A percentile compares a stretch with the other conserved stretches of the same genome.
phyloP scores from a whole-genome alignment of 2,329 filamentous ascomycete species.

The Aspergillus brasiliensis region DNA sequence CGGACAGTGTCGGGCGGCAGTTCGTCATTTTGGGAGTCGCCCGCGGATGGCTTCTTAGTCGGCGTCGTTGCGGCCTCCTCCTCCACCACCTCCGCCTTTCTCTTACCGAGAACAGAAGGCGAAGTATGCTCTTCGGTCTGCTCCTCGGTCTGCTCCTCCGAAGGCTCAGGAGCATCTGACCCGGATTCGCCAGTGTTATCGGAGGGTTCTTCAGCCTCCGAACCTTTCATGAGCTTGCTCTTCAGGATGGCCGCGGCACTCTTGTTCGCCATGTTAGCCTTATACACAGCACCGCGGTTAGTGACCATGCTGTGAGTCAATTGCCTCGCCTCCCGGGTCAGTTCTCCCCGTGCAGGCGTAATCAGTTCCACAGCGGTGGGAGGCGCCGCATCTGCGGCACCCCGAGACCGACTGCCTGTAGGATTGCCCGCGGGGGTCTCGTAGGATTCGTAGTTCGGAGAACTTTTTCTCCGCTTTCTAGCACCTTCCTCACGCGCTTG shows the following conservation, averaged over 20 bases:
- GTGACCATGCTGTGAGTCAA: conserved; percentile 88
- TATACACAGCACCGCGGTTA: conserved; percentile 66
- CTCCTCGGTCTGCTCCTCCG: conserved; percentile 27
- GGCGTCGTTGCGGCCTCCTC: conserved; percentile 59
- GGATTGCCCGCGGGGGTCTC: conserved; percentile 30
- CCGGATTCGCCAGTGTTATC: conserved; percentile 30
- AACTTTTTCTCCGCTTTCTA: conserved; percentile 48
- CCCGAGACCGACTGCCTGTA: conserved; percentile 22
- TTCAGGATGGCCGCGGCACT: conserved; percentile 89
- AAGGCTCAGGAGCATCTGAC: conserved; percentile 28
- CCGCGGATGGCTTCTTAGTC: conserved; percentile 49
- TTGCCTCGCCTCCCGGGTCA: conserved; percentile 59
- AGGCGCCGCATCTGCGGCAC: conserved; percentile 35
- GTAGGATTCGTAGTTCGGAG: conserved; percentile 46
- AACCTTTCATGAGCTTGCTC: conserved; percentile 65
- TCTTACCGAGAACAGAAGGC: conserved; percentile 40
- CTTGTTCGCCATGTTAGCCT: conserved; percentile 83
- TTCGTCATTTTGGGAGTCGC: conserved; percentile 56
- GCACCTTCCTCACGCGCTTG: conserved; percentile 51
- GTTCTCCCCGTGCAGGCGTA: conserved; percentile 55
- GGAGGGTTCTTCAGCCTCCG: conserved; percentile 21
- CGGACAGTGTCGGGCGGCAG: conserved; percentile 77
- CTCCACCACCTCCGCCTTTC: conserved; percentile 73
- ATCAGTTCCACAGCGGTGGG: conserved; percentile 59
- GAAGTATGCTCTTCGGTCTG: conserved; percentile 30